Evolutionary conservation across 1,284 basidiomycete species (phyloP), one percentile per base, ranked within the genome.

Genomic region (Sporisorium exsertum): DNA sequence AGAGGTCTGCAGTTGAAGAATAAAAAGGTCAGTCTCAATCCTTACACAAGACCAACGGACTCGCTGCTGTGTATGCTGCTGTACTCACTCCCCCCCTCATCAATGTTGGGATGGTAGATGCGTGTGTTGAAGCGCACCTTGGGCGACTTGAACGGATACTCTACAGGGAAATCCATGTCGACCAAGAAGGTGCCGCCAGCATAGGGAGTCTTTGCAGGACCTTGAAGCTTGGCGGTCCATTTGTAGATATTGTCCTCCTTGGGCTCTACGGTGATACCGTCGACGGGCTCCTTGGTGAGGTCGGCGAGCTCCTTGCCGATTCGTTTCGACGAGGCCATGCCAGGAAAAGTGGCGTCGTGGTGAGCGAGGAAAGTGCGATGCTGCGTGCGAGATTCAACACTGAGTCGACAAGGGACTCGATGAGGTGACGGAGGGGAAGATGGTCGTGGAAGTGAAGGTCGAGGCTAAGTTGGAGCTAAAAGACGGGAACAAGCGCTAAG

Each of bases 61-160:
- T 33, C n/a, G 5, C 26, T 18, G 15, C 47, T 32, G 13, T 22
- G n/a, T 15, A n/a, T 51, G 9, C 13, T 18, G 26, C 37, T 3
- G 35, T 27, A 75, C 79, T 64, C 58, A 82, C 81, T 82, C 63
- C 85, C 85, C 16, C 79, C 66, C 35, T 83, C 80, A 40, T 84
- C 84, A 37, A 86, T 82, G 69, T 86, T 86, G 18, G 85, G 85
- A 59, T 86, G 85, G 73, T 85, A 85, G 59, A 86, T 76, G 18
- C 75, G 75, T 27, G 79, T 81, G 66, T 62, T 59, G 70, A 85
- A 84, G 20, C 71, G 73, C 43, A 84, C 72, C n/a, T 79, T 82
- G 37, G 84, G 84, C 26, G 82, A 79, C 74, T 85, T 85, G 77
- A 86, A 86, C 6, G 85, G 85, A 63, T 85, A 86, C 61, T 86